Evolutionary conservation across 495 filamentous ascomycete species (phyloP), one percentile per base, ranked within the genome.

Genomic region (Hyaloscypha variabilis): DNA sequence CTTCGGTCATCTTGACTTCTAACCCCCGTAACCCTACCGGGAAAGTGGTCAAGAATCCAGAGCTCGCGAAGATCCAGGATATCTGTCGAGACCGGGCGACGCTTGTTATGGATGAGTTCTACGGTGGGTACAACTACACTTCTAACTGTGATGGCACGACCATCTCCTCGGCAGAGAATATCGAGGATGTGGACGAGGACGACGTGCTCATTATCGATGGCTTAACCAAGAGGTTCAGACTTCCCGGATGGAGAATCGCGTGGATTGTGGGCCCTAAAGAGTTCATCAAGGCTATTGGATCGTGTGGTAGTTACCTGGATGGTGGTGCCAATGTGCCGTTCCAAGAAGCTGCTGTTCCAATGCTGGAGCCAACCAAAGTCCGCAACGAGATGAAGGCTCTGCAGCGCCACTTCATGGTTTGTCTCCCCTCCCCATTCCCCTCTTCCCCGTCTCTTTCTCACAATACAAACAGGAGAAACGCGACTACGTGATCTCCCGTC

Each of bases 21-120:
- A 97, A 97, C 79, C 94, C 94, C 28, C 87, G 94, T 60, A 98
- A 97, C 77, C 94, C 94, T 0, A 97, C 94, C n/a, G 94, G 94
- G 49, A 86, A 89, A 62, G 90, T 96, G 51, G 86, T 97, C 24
- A 82, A 81, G 69, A 91, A 91, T 70, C 90, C 91, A 1, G 88
- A 94, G 73, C 81, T 98, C 58, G 89, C 88, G 42, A 82, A 91
- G 75, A 95, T 97, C 72, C 91, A 97, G 77, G 90, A 96, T 69
- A 89, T 97, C 70, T 96, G 92, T 81, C 88, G 93, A 67, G 91
- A 92, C 72, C 88, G 91, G 30, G 93, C 92, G 13, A 97, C 94
- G 1, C 80, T 98, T 58, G 92, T 98, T 63, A 90, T 93, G 78
- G 94, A 98, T 71, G 94, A 98, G 79, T 98, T 98, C 83, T 98